phyloP scores from a whole-genome alignment of 352 stramenopile species.

The Pythium sp. region DNA sequence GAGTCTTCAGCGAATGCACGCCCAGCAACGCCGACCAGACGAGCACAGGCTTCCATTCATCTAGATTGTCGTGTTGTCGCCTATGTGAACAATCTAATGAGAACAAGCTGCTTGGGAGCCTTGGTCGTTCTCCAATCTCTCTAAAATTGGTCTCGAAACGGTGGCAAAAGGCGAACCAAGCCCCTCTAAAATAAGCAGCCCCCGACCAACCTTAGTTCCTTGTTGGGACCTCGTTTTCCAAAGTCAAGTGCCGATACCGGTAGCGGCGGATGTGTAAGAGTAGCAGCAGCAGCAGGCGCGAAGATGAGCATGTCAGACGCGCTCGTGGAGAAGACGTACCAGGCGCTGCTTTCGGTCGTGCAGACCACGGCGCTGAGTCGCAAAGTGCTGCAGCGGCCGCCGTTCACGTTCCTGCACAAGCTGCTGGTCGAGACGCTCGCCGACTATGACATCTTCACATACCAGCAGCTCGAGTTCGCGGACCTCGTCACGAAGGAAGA shows the following conservation, averaged over 20 bases:
- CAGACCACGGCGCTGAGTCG: constrained; percentile 66
- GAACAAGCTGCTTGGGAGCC: too few species aligned
- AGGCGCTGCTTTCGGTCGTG: constrained; percentile 55
- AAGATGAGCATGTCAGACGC: constrained; percentile 17
- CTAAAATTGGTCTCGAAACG: constrained; percentile 7
- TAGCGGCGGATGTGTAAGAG: not conserved
- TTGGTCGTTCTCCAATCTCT: not conserved
- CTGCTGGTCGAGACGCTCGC: constrained; percentile 66
- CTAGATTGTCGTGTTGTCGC: not conserved
- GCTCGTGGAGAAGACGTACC: constrained; percentile 64
- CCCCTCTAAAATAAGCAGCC: constrained; percentile 5
- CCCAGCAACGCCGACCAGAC: constrained; percentile 21
- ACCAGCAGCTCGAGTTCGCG: constrained; percentile 62
- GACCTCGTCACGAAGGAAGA: constrained; percentile 64
- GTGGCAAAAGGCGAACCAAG: not conserved
- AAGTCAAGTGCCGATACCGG: not conserved
- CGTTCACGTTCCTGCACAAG: constrained; percentile 85
- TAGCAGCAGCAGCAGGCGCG: not conserved
- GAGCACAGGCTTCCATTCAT: constrained; percentile 47
- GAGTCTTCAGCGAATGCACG: constrained; percentile 50
- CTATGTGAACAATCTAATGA: not conserved
- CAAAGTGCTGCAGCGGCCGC: constrained; percentile 64
- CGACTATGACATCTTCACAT: constrained; percentile 59
- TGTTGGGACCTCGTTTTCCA: not conserved
- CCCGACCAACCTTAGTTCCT: not conserved